Conservation (phyloP, 2,329 filamentous ascomycete genomes). For the Fusarium verticillioides region DNA sequence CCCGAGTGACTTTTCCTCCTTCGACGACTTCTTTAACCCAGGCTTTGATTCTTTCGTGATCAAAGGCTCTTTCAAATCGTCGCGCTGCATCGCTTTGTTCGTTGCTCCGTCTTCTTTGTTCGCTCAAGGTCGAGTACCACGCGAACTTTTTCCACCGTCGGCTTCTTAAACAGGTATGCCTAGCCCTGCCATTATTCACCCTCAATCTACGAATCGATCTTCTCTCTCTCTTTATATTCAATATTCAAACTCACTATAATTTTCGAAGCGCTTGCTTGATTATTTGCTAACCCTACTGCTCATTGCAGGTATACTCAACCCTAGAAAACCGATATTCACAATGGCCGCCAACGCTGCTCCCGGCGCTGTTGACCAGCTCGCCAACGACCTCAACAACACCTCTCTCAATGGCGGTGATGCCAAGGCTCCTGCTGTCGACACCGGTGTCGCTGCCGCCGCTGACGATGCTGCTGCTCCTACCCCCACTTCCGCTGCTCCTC, state of each 20-base stretch:
- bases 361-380: slow-evolving; percentile 81
- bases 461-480: slow-evolving; percentile 74
- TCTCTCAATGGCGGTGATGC: slow-evolving; percentile 75
- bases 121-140: slow-evolving; percentile 41
- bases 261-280: slow-evolving; percentile 12
- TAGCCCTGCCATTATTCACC: slow-evolving; percentile 8
- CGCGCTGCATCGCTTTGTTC: slow-evolving; percentile 46
- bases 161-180: slow-evolving; percentile 37
- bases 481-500: slow-evolving; percentile 77
- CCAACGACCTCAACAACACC: slow-evolving; percentile 79
- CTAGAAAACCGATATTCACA: slow-evolving; percentile 48
- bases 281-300: slow-evolving; percentile 27
- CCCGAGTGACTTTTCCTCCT: slow-evolving; percentile 40
- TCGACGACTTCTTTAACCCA: slow-evolving; percentile 23
- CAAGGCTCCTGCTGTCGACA: slow-evolving; percentile 77
- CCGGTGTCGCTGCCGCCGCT: slow-evolving; percentile 69
- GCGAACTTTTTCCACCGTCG: slow-evolving; percentile 42
- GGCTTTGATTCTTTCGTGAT: slow-evolving; percentile 43
- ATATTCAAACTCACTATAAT: slow-evolving; percentile 4
- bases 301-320: slow-evolving; percentile 33
- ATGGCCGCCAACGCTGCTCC: slow-evolving; percentile 71
- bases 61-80: slow-evolving; percentile 40
- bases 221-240: neutral
- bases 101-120: slow-evolving; percentile 46
- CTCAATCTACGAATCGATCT: slow-evolving; percentile 15